Base-by-base conservation (phyloP, 1,284 basidiomycete genomes). In the Tylopilus sp. region DNA sequence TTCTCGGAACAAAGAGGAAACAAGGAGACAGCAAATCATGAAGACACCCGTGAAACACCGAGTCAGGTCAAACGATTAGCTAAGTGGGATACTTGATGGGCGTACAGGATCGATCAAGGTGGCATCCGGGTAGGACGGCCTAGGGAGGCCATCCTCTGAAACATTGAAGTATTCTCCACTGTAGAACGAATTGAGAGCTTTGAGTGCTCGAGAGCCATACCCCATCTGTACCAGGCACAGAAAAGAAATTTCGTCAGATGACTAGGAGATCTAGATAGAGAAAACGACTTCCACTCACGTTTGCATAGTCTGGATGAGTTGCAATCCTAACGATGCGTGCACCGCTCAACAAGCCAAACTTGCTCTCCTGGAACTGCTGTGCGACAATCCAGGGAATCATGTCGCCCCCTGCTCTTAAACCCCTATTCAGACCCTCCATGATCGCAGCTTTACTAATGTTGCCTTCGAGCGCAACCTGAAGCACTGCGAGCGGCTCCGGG, bases 321-420 rank as follows among this genome's bases (percentile, higher is more conserved):
- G 97, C 97, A 50, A 99, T 89, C 48, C 97, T 77, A 18, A 99
- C 96, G 19, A 99, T 74, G 43, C 97, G 76, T 3, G 91, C 96
- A 0, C 97, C 97, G 28, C 90, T 94, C 56, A 99, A 73, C 70
- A 81, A 76, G 3, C 92, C 96, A 70, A 99, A 99, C 68, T 92
- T 89, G 58, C 81, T 86, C 69, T 99, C 97, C 74, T 98, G 94
- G 77, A 93, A 99, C 70, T 97, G 94, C 67, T 96, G 92, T 34
- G 91, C 86, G 31, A 99, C 76, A 21, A 97, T 76, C 97, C 97
- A 99, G 1, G 97, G 97, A 55, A 99, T 98, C 80, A 99, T 84
- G 73, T 99, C 97, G 2, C 97, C 97, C 1, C 92, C 89, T 4
- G 90, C 88, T 52, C 90, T 76, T 59, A 85, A 74, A 12, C 92